phyloP scores from a whole-genome alignment of 2,329 filamentous ascomycete genomes.

The Emericellopsis cladophorae region DNA sequence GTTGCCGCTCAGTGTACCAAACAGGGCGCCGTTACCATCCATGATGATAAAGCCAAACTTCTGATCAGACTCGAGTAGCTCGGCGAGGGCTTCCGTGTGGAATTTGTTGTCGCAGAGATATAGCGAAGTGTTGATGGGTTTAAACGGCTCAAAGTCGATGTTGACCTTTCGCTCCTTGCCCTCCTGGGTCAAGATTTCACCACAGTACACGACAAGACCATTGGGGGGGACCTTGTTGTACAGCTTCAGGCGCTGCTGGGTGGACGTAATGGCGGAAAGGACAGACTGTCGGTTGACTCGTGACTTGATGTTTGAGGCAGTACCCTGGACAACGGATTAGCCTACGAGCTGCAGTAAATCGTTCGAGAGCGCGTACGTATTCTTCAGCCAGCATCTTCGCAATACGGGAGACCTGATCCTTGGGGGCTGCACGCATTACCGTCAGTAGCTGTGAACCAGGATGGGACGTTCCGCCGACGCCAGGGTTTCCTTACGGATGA shows the following conservation, averaged over 20 bases:
- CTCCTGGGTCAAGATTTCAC: slow-evolving; percentile 98
- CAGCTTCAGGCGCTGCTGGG: slow-evolving; percentile 95
- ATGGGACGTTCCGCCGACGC: background rate
- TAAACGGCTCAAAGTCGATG: slow-evolving; percentile 99
- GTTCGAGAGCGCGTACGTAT: slow-evolving; percentile 52
- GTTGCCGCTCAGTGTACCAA: slow-evolving; percentile 93
- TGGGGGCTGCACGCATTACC: slow-evolving; percentile 55
- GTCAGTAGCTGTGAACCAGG: background rate
- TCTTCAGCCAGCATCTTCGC: slow-evolving; percentile 99
- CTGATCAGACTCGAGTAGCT: slow-evolving; percentile 95
- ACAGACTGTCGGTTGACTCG: slow-evolving; percentile 98
- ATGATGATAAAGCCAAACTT: slow-evolving; percentile 99
- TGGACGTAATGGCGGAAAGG: slow-evolving; percentile 94
- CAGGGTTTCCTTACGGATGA: slow-evolving; percentile 62
- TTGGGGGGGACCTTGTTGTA: slow-evolving; percentile 99
- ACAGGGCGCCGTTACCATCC: slow-evolving; percentile 97
- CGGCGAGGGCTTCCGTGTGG: slow-evolving; percentile 92
- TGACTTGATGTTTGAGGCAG: slow-evolving; percentile 98
- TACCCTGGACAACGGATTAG: slow-evolving; percentile 47
- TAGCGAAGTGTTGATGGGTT: slow-evolving; percentile 98
- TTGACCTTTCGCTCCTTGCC: slow-evolving; percentile 99
- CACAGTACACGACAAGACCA: slow-evolving; percentile 95
- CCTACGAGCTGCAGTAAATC: background rate
- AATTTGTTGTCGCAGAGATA: slow-evolving; percentile 99
- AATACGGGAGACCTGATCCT: slow-evolving; percentile 91